These are phyloP conservation scores for Warburgia ugandensis DNA, from an alignment of 164 flowering plant species.

Conservation along the genomic window DNA sequence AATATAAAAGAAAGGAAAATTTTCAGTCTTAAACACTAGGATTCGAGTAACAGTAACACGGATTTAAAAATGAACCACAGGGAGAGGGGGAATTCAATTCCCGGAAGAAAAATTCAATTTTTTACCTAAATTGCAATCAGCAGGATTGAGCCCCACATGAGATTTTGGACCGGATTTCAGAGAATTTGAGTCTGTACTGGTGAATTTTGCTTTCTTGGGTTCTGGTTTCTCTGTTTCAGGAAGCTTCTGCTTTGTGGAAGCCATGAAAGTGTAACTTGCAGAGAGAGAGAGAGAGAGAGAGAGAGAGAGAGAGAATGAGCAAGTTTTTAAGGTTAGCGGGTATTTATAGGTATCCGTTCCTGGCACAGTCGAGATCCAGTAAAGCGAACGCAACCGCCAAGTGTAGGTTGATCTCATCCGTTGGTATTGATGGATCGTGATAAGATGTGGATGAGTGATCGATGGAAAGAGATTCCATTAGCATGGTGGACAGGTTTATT, in stretches of 20 bases:
- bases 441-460: no score
- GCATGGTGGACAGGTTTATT: no score
- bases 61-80: neutral
- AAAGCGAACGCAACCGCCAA: no score
- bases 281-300: no score
- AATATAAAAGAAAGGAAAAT: neutral
- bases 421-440: no score
- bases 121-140: slow-evolving; percentile 8
- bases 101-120: neutral
- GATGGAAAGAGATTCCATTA: no score
- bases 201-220: neutral
- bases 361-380: no score
- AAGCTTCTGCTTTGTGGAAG: slow-evolving; percentile 18
- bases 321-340: no score
- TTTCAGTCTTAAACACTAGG: neutral
- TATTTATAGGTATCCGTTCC: no score
- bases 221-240: slow-evolving; percentile 8
- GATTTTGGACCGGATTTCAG: neutral
- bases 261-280: no score
- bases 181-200: neutral
- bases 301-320: no score
- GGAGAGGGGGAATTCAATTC: neutral
- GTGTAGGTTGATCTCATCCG: no score
- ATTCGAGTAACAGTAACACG: neutral
- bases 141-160: slow-evolving; percentile 9